Conservation (phyloP, 495 filamentous ascomycete species). For the Neurospora sp. region DNA sequence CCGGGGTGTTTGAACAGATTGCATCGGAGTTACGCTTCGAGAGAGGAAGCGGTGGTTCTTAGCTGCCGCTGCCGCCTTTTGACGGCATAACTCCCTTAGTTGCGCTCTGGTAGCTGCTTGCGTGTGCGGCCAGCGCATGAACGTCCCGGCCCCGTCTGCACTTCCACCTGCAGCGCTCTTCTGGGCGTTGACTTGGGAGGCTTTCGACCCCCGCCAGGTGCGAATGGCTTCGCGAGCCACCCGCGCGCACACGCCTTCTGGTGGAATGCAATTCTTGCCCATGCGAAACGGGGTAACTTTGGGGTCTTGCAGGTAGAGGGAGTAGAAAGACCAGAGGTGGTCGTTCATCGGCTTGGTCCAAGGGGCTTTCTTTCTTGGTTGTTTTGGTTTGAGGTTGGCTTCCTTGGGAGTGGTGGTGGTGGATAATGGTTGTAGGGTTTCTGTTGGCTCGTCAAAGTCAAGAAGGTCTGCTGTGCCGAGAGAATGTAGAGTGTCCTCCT, state of each 20-base stretch:
- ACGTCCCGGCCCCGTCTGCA: conserved; percentile 30
- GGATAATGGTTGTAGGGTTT: neutral
- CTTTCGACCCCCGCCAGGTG: conserved; percentile 63
- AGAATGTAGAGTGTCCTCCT: conserved; percentile 17
- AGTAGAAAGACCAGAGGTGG: conserved; percentile 87
- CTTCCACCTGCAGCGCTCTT: conserved; percentile 44
- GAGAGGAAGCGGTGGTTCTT: conserved; percentile 48
- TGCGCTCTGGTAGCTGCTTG: conserved; percentile 69
- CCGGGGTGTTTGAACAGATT: conserved; percentile 5
- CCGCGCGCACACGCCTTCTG: conserved; percentile 78
- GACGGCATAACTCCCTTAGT: conserved; percentile 73
- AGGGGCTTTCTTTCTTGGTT: conserved; percentile 29
- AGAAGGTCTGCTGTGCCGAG: conserved; percentile 6
- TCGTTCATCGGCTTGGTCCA: conserved; percentile 90
- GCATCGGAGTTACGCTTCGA: conserved; percentile 53
- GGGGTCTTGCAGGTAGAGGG: conserved; percentile 80
- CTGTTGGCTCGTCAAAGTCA: conserved; percentile 4
- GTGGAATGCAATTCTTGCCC: conserved; percentile 76
- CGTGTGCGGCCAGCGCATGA: conserved; percentile 68
- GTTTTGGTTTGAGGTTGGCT: conserved; percentile 13
- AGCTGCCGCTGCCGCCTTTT: conserved; percentile 62
- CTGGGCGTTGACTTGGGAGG: neutral
- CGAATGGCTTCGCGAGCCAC: conserved; percentile 78
- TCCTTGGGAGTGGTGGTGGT: neutral
- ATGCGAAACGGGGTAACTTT: conserved; percentile 90